Percentiles rank a stretch among this genome's conserved stretches.
Conservation (phyloP, 495 filamentous ascomycete genomes). For the Podospora fimiseda region DNA sequence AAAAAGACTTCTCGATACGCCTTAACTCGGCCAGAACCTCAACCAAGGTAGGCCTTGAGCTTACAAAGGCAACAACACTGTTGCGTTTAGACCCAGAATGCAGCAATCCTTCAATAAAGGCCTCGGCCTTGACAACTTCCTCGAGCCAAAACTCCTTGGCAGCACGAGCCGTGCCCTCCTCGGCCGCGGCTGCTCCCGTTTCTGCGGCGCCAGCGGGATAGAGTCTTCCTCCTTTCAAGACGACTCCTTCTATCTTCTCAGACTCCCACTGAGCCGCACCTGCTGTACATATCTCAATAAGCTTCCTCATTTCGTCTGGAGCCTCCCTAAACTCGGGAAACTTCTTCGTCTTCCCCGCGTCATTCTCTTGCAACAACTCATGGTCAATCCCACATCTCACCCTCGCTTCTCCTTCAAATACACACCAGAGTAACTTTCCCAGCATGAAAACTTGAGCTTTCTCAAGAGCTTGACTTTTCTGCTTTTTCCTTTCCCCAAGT, state of each 20-base stretch:
- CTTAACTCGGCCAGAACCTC: background rate
- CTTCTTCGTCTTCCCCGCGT: background rate
- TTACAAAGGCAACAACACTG: background rate
- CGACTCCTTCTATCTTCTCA: background rate
- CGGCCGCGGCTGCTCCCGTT: background rate
- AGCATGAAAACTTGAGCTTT: conserved; percentile 31
- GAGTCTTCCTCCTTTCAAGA: conserved; percentile 8
- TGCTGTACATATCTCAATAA: conserved; percentile 25
- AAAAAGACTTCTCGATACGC: background rate
- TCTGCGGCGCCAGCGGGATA: background rate
- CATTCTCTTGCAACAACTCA: conserved; percentile 17
- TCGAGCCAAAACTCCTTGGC: background rate
- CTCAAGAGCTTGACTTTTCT: conserved; percentile 12
- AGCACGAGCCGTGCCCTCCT: background rate
- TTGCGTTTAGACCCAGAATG: background rate
- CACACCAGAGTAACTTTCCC: conserved; percentile 33
- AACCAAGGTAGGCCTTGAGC: background rate
- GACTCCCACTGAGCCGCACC: conserved; percentile 22
- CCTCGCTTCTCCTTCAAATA: conserved; percentile 24
- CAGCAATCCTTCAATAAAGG: background rate
- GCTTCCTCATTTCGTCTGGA: conserved; percentile 10
- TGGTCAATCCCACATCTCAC: conserved; percentile 24
- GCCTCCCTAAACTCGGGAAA: conserved; percentile 23
- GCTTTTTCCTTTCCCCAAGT: background rate
- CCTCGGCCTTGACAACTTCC: background rate